A percentile compares a stretch with the other conserved stretches of the same genome.
Conservation (phyloP, 192 early-diverging fungal genomes). For the Obelidium mucronatum region DNA sequence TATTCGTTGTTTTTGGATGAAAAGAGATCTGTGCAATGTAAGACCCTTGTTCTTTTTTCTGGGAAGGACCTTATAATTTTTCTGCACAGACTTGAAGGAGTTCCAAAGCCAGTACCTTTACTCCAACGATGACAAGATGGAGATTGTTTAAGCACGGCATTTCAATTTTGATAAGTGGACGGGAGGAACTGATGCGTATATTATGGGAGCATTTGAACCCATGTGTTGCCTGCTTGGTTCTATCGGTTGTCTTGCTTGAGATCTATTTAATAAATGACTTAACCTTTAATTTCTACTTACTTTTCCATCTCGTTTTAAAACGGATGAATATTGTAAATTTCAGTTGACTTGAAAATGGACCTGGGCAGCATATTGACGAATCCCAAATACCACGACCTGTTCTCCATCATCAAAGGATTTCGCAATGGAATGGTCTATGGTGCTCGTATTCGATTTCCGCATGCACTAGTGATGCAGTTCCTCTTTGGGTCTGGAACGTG, state of each 20-base stretch:
- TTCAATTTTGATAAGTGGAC: too few species aligned
- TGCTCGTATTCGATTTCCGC: constrained; percentile 86
- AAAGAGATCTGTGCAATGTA: constrained; percentile 92
- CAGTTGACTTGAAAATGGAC: too few species aligned
- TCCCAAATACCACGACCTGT: constrained; percentile 16
- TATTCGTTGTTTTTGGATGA: constrained; percentile 97
- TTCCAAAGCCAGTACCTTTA: constrained; percentile 96
- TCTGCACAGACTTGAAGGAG: constrained; percentile 76
- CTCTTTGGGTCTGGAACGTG: constrained; percentile 89
- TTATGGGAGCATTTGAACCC: not conserved
- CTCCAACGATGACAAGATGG: constrained; percentile 55
- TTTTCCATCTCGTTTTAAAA: too few species aligned
- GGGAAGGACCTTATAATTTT: not conserved
- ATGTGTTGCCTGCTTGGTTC: not conserved
- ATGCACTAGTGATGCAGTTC: constrained; percentile 47
- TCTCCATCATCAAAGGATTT: constrained; percentile 18
- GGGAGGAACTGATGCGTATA: too few species aligned
- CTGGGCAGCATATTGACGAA: not conserved
- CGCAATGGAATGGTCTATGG: constrained; percentile 95
- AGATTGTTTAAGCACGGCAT: constrained; percentile 25
- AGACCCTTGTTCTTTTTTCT: not conserved
- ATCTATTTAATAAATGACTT: not conserved
- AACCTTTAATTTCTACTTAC: too few species aligned
- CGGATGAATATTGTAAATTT: too few species aligned
- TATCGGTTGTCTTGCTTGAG: not conserved